phyloP scores from a whole-genome alignment of 78 protist species.

The Dictyostelium intermedium region DNA sequence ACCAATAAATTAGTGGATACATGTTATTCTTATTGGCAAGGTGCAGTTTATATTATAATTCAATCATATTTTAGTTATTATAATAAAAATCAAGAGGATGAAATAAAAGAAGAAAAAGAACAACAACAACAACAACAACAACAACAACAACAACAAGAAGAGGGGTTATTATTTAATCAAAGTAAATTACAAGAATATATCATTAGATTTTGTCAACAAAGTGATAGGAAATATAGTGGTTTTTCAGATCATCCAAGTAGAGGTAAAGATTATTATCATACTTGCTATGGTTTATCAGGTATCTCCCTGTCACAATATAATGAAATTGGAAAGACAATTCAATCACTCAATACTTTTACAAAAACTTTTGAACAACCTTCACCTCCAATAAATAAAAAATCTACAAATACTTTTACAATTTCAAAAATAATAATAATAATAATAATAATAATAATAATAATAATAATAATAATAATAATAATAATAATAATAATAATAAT shows the following conservation, averaged over 20 bases:
- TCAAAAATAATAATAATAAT: background rate
- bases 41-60: constrained; percentile 77
- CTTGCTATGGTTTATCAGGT: constrained; percentile 94
- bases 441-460: background rate
- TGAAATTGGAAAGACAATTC: constrained; percentile 22
- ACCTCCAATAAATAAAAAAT: background rate
- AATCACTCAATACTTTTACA: background rate
- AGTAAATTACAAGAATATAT: constrained; percentile 85
- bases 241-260: constrained; percentile 94
- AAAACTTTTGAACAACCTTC: constrained; percentile 29
- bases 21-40: constrained; percentile 98
- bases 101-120: background rate
- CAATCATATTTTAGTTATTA: background rate
- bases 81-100: background rate
- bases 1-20: constrained; percentile 98
- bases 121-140: too few species aligned
- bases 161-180: constrained; percentile 67
- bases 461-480: constrained; percentile 14
- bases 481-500: constrained; percentile 7
- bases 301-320: constrained; percentile 83
- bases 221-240: constrained; percentile 82
- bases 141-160: too few species aligned
- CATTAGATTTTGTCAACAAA: constrained; percentile 87
- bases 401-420: background rate
- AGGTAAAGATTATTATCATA: constrained; percentile 93